Conservation (phyloP, 495 filamentous ascomycete genomes). For the Bathelium albidoporum region DNA sequence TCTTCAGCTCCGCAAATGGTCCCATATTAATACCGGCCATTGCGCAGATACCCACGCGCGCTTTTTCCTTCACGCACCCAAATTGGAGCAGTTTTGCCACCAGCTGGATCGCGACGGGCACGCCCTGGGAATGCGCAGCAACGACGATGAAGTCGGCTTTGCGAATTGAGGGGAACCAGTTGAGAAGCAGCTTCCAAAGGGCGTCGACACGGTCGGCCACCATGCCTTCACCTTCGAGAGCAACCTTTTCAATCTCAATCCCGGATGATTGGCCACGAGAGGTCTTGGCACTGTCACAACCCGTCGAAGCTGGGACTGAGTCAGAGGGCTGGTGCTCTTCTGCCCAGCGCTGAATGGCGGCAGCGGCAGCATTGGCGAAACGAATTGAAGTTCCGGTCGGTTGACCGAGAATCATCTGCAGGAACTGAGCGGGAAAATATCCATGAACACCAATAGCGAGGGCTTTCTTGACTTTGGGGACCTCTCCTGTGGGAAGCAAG, state of each 20-base stretch:
- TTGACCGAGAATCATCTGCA: constrained; percentile 82
- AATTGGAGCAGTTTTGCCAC: constrained; percentile 78
- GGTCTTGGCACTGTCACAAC: constrained; percentile 10
- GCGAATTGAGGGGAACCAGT: constrained; percentile 87
- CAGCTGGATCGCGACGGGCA: constrained; percentile 89
- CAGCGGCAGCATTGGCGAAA: constrained; percentile 81
- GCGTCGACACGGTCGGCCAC: constrained; percentile 81
- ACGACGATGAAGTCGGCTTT: constrained; percentile 81
- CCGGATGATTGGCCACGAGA: constrained; percentile 40
- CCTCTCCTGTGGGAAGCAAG: neutral
- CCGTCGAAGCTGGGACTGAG: neutral
- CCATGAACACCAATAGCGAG: constrained; percentile 92
- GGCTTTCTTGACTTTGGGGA: constrained; percentile 63
- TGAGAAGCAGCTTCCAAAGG: constrained; percentile 86
- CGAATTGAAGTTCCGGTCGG: constrained; percentile 90
- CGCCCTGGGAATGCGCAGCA: constrained; percentile 90
- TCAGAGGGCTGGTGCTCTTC: constrained; percentile 35
- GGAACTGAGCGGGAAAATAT: constrained; percentile 74
- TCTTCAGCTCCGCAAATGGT: constrained; percentile 79
- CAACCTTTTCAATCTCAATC: constrained; percentile 75
- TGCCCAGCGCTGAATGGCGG: constrained; percentile 72
- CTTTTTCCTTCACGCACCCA: constrained; percentile 53
- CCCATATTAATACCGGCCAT: constrained; percentile 95
- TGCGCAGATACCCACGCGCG: constrained; percentile 70
- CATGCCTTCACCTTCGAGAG: constrained; percentile 95